phyloP scores from a whole-genome alignment of 1,284 basidiomycete species.

The Pholiota adiposa region DNA sequence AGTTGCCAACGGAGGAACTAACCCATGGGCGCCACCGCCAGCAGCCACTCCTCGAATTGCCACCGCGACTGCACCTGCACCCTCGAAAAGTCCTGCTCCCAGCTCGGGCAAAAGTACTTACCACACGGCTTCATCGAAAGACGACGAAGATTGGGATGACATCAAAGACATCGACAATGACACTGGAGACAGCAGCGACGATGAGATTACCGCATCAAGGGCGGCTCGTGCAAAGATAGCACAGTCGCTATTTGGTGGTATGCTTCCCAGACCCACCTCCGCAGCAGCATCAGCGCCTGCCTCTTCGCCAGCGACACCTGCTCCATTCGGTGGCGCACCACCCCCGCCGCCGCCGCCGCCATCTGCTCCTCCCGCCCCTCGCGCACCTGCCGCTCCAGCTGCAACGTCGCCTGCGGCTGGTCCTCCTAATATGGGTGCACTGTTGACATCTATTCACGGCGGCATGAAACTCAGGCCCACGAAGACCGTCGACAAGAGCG shows the following conservation, averaged over 20 bases:
- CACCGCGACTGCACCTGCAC: slow-evolving; percentile 34
- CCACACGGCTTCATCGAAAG: slow-evolving; percentile 64
- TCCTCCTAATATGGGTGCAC: slow-evolving; percentile 64
- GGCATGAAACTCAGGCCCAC: slow-evolving; percentile 80
- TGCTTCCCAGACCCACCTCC: slow-evolving; percentile 46
- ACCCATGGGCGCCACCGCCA: slow-evolving; percentile 64
- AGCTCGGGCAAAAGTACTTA: slow-evolving; percentile 65
- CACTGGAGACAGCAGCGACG: slow-evolving; percentile 77
- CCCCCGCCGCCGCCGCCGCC: slow-evolving; percentile 27
- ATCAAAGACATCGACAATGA: slow-evolving; percentile 75
- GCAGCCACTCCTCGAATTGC: slow-evolving; percentile 36
- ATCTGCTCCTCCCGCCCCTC: slow-evolving; percentile 38
- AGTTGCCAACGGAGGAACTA: slow-evolving; percentile 42
- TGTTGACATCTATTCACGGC: slow-evolving; percentile 84
- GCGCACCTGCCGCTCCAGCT: slow-evolving; percentile 39
- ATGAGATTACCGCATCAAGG: slow-evolving; percentile 72
- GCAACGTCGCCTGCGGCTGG: slow-evolving; percentile 39
- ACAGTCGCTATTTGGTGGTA: slow-evolving; percentile 75
- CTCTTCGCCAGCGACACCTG: slow-evolving; percentile 38
- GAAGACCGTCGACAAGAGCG: slow-evolving; percentile 86
- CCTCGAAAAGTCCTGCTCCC: slow-evolving; percentile 49
- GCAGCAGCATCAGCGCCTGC: slow-evolving; percentile 26
- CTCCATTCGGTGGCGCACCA: slow-evolving; percentile 42
- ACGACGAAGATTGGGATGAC: slow-evolving; percentile 88
- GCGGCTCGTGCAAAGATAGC: slow-evolving; percentile 76